Evolutionary conservation across 139 green algal genomes (phyloP).

Genomic region (Desmodesmus armatus): DNA sequence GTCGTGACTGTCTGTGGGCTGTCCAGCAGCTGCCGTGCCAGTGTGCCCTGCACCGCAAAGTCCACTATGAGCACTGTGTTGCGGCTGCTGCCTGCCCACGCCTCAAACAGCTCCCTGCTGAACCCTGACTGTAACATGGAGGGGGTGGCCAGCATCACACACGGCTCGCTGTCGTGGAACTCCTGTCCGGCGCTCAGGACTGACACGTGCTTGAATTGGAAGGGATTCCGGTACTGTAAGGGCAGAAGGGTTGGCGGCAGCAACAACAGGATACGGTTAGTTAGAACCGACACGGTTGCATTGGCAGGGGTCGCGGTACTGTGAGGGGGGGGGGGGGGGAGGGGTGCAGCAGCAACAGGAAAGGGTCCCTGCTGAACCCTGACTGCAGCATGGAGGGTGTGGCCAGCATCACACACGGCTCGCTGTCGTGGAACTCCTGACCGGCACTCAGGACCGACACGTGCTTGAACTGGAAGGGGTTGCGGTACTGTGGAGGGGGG

Average conservation of each 20-base stretch:
- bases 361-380: conserved; percentile 87
- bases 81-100: conserved; percentile 88
- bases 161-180: conserved; percentile 90
- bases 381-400: conserved; percentile 94
- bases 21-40: conserved; percentile 93
- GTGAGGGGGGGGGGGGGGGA: too few species aligned
- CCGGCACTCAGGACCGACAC: conserved; percentile 84
- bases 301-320: too few species aligned
- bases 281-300: too few species aligned
- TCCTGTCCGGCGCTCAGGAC: conserved; percentile 75
- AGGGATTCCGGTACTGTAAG: conserved; percentile 87
- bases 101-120: conserved; percentile 93
- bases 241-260: neutral
- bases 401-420: conserved; percentile 96
- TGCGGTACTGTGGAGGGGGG: conserved; percentile 61
- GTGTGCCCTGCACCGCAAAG: conserved; percentile 97
- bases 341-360: conserved; percentile 64
- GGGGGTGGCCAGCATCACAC: conserved; percentile 96
- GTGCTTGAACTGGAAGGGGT: conserved; percentile 97
- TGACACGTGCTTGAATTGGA: conserved; percentile 95
- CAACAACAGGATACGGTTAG: neutral
- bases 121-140: conserved; percentile 91
- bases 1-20: conserved; percentile 84
- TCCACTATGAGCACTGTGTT: conserved; percentile 97
- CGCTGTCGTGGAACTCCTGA: conserved; percentile 81